These are phyloP conservation scores for Colletotrichum liriopes DNA, from an alignment of 2,329 filamentous ascomycete species.

Conservation along the genomic window DNA sequence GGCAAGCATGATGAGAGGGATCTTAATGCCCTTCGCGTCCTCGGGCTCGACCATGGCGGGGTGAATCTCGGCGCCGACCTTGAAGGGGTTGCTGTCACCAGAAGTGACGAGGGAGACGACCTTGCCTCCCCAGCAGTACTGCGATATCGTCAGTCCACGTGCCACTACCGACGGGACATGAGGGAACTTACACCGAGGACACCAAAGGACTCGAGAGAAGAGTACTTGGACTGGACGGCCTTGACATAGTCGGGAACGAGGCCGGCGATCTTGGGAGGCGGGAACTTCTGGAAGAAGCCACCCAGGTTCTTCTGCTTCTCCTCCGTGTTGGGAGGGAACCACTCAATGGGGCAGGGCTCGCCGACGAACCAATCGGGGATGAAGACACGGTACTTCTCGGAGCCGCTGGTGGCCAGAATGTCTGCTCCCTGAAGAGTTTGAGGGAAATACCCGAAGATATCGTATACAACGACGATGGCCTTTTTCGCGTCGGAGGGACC, in stretches of 20 bases:
- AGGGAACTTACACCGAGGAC: slow-evolving; percentile 69
- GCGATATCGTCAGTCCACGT: background rate
- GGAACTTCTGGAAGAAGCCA: slow-evolving; percentile 70
- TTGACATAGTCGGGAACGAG: slow-evolving; percentile 70
- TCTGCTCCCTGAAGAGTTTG: slow-evolving; percentile 81
- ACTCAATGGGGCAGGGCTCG: slow-evolving; percentile 71
- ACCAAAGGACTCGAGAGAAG: slow-evolving; percentile 72
- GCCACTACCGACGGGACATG: background rate
- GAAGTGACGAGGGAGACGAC: slow-evolving; percentile 69
- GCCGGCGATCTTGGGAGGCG: slow-evolving; percentile 62
- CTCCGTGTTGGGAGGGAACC: slow-evolving; percentile 75
- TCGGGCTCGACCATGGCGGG: slow-evolving; percentile 76
- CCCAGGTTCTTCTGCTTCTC: slow-evolving; percentile 75
- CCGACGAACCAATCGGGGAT: slow-evolving; percentile 95
- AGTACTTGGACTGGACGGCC: slow-evolving; percentile 66
- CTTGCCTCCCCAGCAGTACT: slow-evolving; percentile 81
- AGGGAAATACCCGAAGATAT: slow-evolving; percentile 80
- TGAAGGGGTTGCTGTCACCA: slow-evolving; percentile 69
- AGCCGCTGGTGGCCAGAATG: slow-evolving; percentile 70
- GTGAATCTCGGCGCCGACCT: slow-evolving; percentile 66
- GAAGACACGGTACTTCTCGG: slow-evolving; percentile 84
- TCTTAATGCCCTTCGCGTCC: slow-evolving; percentile 72
- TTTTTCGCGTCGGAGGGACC: slow-evolving; percentile 65
- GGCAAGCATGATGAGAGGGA: slow-evolving; percentile 75
- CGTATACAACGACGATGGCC: slow-evolving; percentile 75